Conservation (phyloP, 169 alveolate genomes). For the Eimeria nieschulzi region DNA sequence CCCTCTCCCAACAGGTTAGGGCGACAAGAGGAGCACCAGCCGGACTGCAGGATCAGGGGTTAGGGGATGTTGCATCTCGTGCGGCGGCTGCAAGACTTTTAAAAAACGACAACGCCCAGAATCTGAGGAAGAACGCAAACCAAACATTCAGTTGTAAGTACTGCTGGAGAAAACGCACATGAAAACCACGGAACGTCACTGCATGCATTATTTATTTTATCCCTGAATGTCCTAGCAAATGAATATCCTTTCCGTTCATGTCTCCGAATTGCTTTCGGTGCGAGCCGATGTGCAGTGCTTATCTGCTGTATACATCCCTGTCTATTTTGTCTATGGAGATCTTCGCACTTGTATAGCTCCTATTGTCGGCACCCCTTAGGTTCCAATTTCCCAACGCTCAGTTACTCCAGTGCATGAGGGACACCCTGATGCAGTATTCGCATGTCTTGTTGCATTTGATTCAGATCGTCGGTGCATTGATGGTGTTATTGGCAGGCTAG, state of each 20-base stretch:
- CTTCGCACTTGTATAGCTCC: no score
- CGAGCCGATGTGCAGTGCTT: no score
- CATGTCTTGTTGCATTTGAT: no score
- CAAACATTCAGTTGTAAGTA: conserved; percentile 70
- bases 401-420: no score
- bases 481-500: no score
- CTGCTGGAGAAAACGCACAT: background rate
- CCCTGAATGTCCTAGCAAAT: background rate
- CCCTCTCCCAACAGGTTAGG: conserved; percentile 27
- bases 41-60: background rate
- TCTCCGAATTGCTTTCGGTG: background rate
- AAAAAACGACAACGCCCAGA: conserved; percentile 28
- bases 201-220: no score
- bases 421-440: no score
- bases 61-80: conserved; percentile 34
- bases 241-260: background rate
- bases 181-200: background rate
- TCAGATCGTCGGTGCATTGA: no score
- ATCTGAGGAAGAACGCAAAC: conserved; percentile 47
- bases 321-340: no score
- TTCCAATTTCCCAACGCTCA: no score
- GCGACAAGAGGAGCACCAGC: conserved; percentile 3
- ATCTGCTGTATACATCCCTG: no score
- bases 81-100: conserved; percentile 74
- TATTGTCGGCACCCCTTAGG: no score